A percentile compares a stretch with the other conserved stretches of the same genome.
Evolutionary conservation across 2,329 filamentous ascomycete species (phyloP).

Genomic region (Aspergillus fructus): DNA sequence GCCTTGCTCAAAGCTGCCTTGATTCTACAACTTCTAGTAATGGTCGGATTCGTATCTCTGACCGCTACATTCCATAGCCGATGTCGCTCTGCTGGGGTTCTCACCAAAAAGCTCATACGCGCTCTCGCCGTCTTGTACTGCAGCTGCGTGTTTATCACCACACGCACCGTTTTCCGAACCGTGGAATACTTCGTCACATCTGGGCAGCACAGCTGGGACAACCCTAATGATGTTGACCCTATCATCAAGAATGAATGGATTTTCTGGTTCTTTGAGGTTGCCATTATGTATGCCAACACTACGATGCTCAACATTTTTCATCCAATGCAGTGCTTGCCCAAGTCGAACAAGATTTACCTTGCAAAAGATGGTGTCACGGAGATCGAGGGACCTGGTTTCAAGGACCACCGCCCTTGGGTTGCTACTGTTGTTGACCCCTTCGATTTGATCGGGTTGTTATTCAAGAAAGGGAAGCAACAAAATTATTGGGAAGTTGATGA

Average conservation of each 20-base stretch:
- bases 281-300: constrained; percentile 53
- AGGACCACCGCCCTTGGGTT: constrained; percentile 47
- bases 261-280: constrained; percentile 56
- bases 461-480: constrained; percentile 34
- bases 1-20: constrained; percentile 51
- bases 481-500: constrained; percentile 39
- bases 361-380: constrained; percentile 54
- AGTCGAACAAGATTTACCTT: constrained; percentile 52
- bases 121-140: constrained; percentile 47
- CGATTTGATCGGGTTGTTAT: constrained; percentile 40
- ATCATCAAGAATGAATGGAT: constrained; percentile 48
- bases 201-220: constrained; percentile 34
- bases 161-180: constrained; percentile 50
- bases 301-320: constrained; percentile 53
- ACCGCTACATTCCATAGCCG: constrained; percentile 48
- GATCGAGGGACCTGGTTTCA: constrained; percentile 50
- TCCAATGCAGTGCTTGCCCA: constrained; percentile 51
- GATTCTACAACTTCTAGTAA: constrained; percentile 51
- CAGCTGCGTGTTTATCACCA: constrained; percentile 45
- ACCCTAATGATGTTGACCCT: constrained; percentile 31
- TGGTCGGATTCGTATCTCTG: constrained; percentile 50
- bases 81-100: constrained; percentile 38
- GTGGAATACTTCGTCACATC: constrained; percentile 48
- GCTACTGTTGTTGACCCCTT: constrained; percentile 46
- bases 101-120: constrained; percentile 44